Evolutionary conservation across 164 flowering plant genomes (phyloP).

Genomic region (Pachysandra terminalis): DNA sequence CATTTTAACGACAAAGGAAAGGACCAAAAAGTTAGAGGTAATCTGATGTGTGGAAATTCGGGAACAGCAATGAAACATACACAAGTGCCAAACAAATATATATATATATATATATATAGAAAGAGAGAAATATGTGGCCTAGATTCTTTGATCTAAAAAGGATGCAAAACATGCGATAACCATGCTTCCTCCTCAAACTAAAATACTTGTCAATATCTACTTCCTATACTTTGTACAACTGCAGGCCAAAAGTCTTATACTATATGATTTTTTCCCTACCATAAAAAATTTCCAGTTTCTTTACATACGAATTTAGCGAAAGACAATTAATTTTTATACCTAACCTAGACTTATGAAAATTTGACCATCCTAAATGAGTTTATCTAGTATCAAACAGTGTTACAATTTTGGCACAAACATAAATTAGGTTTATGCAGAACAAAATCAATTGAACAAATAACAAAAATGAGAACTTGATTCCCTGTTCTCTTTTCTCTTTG

Average conservation of each 20-base stretch:
- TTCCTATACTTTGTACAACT: not conserved
- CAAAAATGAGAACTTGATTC: conserved; percentile 55
- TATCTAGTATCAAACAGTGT: no score
- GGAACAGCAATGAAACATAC: not conserved
- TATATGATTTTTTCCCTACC: not conserved
- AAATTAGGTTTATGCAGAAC: not conserved
- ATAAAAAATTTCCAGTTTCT: no score
- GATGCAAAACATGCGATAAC: not conserved
- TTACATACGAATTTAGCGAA: no score
- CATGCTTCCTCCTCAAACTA: not conserved
- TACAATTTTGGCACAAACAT: not conserved
- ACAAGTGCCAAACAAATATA: not conserved
- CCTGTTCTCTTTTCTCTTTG: conserved; percentile 88
- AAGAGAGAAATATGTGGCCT: not conserved
- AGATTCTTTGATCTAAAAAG: not conserved
- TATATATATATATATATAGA: no score
- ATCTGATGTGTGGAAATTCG: no score
- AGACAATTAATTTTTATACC: no score
- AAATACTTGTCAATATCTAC: not conserved
- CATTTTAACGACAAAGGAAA: no score
- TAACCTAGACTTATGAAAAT: not conserved
- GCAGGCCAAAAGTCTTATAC: not conserved
- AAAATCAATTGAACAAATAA: not conserved
- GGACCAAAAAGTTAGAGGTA: not conserved
- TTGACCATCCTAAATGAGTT: no score